Conservation (phyloP, 495 filamentous ascomycete species). For the Penicillium flavigenum region DNA sequence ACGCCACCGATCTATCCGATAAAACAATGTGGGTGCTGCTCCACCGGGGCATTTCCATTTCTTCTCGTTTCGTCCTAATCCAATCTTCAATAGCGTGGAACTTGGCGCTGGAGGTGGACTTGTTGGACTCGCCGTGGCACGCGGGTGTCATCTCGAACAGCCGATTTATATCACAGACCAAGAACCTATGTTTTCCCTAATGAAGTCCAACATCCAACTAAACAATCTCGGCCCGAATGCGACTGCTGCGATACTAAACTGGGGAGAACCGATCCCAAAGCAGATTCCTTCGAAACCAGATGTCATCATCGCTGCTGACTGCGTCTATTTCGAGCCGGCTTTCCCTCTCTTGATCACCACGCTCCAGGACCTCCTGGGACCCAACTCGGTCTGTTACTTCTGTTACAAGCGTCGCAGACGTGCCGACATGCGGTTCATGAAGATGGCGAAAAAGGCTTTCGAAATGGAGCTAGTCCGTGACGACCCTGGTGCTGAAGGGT, state of each 20-base stretch:
- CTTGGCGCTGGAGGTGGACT: conserved; percentile 90
- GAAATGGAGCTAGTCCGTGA: conserved; percentile 61
- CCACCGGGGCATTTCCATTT: background rate
- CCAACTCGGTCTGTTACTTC: conserved; percentile 75
- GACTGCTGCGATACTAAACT: conserved; percentile 67
- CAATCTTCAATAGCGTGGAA: conserved; percentile 64
- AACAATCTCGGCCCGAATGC: conserved; percentile 67
- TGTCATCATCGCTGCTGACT: conserved; percentile 88
- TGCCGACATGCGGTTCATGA: conserved; percentile 72
- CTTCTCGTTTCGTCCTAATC: conserved; percentile 9
- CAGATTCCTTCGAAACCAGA: conserved; percentile 55
- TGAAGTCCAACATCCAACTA: conserved; percentile 77
- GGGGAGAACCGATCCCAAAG: conserved; percentile 53
- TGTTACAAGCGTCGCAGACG: conserved; percentile 89
- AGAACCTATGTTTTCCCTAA: conserved; percentile 74
- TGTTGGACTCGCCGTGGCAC: conserved; percentile 57
- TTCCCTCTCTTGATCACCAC: conserved; percentile 85
- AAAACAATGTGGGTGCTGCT: conserved; percentile 72
- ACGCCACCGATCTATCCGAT: conserved; percentile 55
- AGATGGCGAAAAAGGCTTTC: conserved; percentile 63
- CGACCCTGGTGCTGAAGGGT: conserved; percentile 55
- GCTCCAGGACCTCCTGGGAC: conserved; percentile 60
- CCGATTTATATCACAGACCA: conserved; percentile 82
- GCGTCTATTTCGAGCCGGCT: conserved; percentile 94
- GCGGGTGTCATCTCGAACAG: conserved; percentile 35